These are phyloP conservation scores for Cyathus striatus DNA, from an alignment of 768 basidiomycete genomes.

Conservation along the genomic window DNA sequence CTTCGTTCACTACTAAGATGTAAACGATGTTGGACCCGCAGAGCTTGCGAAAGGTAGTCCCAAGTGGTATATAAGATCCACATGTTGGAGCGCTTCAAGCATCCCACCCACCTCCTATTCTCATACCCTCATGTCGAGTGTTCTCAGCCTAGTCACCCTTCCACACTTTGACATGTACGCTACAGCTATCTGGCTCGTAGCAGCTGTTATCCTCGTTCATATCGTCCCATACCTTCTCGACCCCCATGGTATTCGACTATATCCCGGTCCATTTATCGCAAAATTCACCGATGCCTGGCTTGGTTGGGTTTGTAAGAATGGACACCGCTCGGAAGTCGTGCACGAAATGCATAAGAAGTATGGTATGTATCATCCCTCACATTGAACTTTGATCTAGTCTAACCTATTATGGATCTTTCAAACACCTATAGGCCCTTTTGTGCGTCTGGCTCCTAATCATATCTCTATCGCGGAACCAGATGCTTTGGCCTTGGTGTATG, in stretches of 20 bases:
- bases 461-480: conserved; percentile 75
- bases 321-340: conserved; percentile 71
- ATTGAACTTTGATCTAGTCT: neutral
- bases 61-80: conserved; percentile 10
- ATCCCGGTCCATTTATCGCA: conserved; percentile 70
- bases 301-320: conserved; percentile 55
- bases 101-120: conserved; percentile 3
- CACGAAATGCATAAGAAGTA: conserved; percentile 71
- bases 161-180: conserved; percentile 16
- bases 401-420: neutral
- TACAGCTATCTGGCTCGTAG: conserved; percentile 19
- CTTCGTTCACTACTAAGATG: conserved; percentile 1
- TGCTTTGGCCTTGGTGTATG: conserved; percentile 72
- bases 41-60: neutral
- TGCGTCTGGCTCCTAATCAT: conserved; percentile 73
- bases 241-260: conserved; percentile 49
- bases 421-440: conserved; percentile 45
- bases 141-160: conserved; percentile 14
- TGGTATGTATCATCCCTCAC: conserved; percentile 52
- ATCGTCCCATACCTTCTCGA: conserved; percentile 52
- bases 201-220: conserved; percentile 28
- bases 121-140: conserved; percentile 16
- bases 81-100: too few species aligned
- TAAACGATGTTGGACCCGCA: too few species aligned
- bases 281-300: conserved; percentile 74